Base-by-base conservation (phyloP, 75 land plant species). In the Picea sitchensis region DNA sequence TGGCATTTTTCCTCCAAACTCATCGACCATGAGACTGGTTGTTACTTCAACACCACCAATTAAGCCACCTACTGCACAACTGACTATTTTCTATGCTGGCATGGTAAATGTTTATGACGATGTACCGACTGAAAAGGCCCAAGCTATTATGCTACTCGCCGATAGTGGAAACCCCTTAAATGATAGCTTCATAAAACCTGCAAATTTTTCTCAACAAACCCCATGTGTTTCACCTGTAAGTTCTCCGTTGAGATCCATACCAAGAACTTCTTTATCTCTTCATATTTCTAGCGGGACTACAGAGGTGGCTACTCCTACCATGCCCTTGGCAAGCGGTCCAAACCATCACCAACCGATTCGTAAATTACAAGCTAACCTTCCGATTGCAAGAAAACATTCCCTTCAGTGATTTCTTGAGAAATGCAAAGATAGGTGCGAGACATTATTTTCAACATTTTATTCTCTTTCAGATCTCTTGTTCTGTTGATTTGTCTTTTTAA, bases 141-240 rank as follows among this genome's bases (percentile, higher is more conserved):
- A 89, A 26, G 91, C 92, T 14, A 91, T 91, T 72, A 91, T 91
- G 92, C 76, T 91, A 1, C 83, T 91, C 36, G 91, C 91, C 31
- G 91, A 77, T 20, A 83, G 77, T 76, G 81, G 76, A 30, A 77
- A 69, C 7, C 73, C 73, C 62, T 5, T 61, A 20, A 61, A 1
- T 11, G 4, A 5, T 15, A 61, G 20, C 62, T 18, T 60, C 1
- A 18, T 60, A 14, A 60, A 60, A 18, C 61, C 61, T 14, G 61
- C 3, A 60, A 14, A 3, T 14, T 3, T 20, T 36, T 7, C 73
- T 17, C 73, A 71, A 41, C 44, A 36, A 36, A 36, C 12, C 3
- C 73, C 44, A 5, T 26, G 1, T 3, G 6, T 11, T 63, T 36
- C 73, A 4, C 32, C 32, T 68, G 30, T 36, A 36, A 17, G 72